Evolutionary conservation across 2,329 filamentous ascomycete species (phyloP), one percentile per base, ranked within the genome.

Genomic region (Colletotrichum sidae): DNA sequence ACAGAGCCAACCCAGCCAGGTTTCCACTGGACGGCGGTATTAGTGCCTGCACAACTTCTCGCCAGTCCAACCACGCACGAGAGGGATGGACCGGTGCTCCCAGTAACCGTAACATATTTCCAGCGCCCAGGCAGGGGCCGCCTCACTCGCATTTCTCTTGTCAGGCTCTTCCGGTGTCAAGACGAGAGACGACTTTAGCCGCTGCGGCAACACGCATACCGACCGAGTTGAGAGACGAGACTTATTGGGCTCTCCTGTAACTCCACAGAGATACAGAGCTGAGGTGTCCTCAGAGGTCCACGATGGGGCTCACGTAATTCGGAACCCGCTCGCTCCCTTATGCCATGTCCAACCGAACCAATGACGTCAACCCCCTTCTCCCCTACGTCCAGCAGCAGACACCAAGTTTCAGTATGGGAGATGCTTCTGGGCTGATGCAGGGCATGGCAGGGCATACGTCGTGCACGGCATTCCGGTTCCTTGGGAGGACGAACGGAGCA

Each of bases 391-490:
- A n/a, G 9, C 17, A 17, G 15, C 44, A 51, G 34, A 55, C 44
- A 51, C 61, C 50, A 45, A 25, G 61, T 65, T 65, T 65, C 61
- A 65, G 44, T 25, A 25, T 25, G 25, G 25, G 25, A 25, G 25
- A 56, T 42, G 55, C 59, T 55, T 61, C 38, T 54, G 45, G 39
- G 51, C 61, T 65, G 45, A 60, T 55, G 44, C 44, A 49, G 25
- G 11, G 25, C 25, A 25, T 25, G 25, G 25, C 25, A 25, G 25
- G 25, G 25, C 25, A 25, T 25, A 25, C 25, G 25, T 41, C 44
- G 45, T 35, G 56, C 51, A 54, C 56, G 56, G 45, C 61, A 60
- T 65, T 45, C 61, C 56, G 46, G 56, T 53, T 65, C 50, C 61
- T 57, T 65, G 56, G 56, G 45, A 60, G 51, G 44, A 37, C 8